Evolutionary conservation across 805 yeast genomes (phyloP).

Genomic region (Saccharomycopsis sp.): DNA sequence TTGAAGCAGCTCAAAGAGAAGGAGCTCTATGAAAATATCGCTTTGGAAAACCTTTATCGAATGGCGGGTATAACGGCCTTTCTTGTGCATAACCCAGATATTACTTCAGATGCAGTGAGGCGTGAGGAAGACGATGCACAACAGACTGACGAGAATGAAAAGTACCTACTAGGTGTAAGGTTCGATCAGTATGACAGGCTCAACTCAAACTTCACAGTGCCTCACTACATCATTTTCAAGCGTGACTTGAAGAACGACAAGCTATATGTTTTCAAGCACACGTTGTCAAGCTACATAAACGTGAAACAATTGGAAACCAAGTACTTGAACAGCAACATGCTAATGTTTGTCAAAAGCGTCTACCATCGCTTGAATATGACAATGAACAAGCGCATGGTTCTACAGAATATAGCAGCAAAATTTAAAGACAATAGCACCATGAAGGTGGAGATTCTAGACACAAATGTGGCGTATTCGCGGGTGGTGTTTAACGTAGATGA

Average conservation of each 20-base stretch:
- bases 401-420: not conserved
- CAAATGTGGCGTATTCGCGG: not conserved
- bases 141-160: not conserved
- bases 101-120: not conserved
- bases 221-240: constrained; percentile 15
- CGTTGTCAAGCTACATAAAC: constrained; percentile 12
- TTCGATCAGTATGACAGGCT: constrained; percentile 9
- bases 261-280: constrained; percentile 12
- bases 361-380: constrained; percentile 2
- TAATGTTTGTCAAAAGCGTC: constrained; percentile 9
- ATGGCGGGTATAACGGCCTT: constrained; percentile 16
- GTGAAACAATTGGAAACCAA: constrained; percentile 2
- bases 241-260: not conserved
- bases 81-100: constrained; percentile 3
- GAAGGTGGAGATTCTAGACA: not conserved
- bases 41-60: constrained; percentile 9
- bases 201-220: constrained; percentile 1
- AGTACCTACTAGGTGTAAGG: constrained; percentile 12
- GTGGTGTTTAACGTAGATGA: not conserved
- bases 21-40: not conserved
- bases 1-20: not conserved
- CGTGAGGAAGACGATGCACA: not conserved
- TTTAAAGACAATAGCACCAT: not conserved
- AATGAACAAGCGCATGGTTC: constrained; percentile 1
- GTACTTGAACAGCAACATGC: not conserved